Base-by-base conservation (phyloP, 148 eudicot species). In the Hydrangea macrophylla region DNA sequence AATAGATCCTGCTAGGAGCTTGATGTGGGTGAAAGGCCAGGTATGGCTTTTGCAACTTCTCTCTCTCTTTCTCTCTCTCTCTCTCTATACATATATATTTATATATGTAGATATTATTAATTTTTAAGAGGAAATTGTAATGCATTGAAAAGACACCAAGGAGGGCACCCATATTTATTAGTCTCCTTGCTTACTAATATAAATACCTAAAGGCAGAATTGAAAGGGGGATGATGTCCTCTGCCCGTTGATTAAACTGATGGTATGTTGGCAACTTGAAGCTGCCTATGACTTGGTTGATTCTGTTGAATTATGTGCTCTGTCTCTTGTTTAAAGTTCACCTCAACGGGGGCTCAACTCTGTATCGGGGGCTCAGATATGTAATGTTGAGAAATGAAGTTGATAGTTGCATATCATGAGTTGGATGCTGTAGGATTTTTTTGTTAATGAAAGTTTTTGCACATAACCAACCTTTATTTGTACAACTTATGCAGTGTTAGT, bases 21-120 rank as follows among this genome's bases (percentile, higher is more conserved):
- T 94, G 76, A 82, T 88, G 80, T 94, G 96, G 97, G 96, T 94
- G 36, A 86, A 57, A 85, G 98, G 97, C 90, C 98, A 88, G 70
- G 98, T 90, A 82, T 37, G 86, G 37, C 72, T 72, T 75, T 56
- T 37, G 62, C 7, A 53, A 45, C 22, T 18, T 26, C 39, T 45
- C 18, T 15, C 10, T 17, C 11, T 42, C 48, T 48, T 8, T 35
- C 39, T 35, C 39, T 35, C 39, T 35, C 39, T 35, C 39, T 35
- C 39, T 35, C 39, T 35, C 39, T 8, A 4, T 35, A 35, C 39
- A n/a, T 39, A 7, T n/a, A n/a, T n/a, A n/a, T n/a, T n/a, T n/a
- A n/a, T n/a, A n/a, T n/a, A n/a, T n/a, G n/a, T n/a, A n/a, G n/a
- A n/a, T n/a, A n/a, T n/a, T n/a, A n/a, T n/a, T n/a, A n/a, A n/a